Evolutionary conservation across 805 yeast genomes (phyloP).

Genomic region (Kuraishia hungarica): DNA sequence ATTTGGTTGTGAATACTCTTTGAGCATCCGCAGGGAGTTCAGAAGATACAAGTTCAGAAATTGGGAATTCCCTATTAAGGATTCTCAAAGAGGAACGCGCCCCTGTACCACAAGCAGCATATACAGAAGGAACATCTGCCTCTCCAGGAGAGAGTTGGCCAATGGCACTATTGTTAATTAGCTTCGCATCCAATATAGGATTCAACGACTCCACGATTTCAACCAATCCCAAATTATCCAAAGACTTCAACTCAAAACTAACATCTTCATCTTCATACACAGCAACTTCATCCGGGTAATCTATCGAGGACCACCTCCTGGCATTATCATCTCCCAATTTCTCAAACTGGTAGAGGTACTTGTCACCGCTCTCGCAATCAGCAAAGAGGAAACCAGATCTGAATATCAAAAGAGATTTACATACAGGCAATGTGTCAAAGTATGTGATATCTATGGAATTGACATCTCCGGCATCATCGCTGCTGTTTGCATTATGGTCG

Average conservation of each 20-base stretch:
- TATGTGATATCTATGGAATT: conserved; percentile 44
- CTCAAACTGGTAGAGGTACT: conserved; percentile 70
- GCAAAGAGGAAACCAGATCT: conserved; percentile 72
- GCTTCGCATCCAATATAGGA: conserved; percentile 40
- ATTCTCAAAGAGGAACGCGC: conserved; percentile 38
- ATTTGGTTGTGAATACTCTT: conserved; percentile 55
- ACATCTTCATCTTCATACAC: conserved; percentile 15
- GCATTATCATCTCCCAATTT: conserved; percentile 54
- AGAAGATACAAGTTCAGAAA: conserved; percentile 59
- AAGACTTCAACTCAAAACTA: conserved; percentile 22
- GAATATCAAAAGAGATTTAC: conserved; percentile 48
- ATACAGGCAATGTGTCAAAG: conserved; percentile 68
- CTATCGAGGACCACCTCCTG: conserved; percentile 21
- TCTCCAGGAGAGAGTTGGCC: conserved; percentile 15
- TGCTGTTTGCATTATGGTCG: conserved; percentile 32
- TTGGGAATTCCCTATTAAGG: conserved; percentile 49
- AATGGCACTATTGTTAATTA: conserved; percentile 18
- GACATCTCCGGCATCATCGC: conserved; percentile 28
- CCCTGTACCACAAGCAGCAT: conserved; percentile 32
- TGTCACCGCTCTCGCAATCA: conserved; percentile 54
- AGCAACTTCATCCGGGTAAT: conserved; percentile 25
- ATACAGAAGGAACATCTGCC: conserved; percentile 30
- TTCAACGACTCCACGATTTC: conserved; percentile 39
- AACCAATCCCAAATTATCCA: conserved; percentile 52
- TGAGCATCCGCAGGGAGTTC: conserved; percentile 63